Evolutionary conservation across 352 stramenopile species (phyloP).

Genomic region (Pythium oligandrum): DNA sequence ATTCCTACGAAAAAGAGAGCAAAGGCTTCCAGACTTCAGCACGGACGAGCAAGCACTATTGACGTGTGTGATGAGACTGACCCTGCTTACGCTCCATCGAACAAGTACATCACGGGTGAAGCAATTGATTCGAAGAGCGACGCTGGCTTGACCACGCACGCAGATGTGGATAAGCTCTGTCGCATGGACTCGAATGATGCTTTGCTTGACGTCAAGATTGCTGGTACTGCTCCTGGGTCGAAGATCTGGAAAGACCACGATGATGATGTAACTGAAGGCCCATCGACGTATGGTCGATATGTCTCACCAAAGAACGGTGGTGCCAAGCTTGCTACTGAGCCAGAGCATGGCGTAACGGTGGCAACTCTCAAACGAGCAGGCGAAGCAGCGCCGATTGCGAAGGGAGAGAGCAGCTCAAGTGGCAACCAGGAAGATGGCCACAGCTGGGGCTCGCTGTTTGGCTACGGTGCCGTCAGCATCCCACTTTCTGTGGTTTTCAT

Average conservation of each 20-base stretch:
- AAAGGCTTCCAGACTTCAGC: constrained; percentile 41
- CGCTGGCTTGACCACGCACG: constrained; percentile 15
- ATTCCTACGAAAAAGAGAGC: constrained; percentile 83
- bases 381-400: constrained; percentile 10
- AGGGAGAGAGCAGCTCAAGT: background rate
- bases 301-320: constrained; percentile 44
- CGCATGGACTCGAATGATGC: constrained; percentile 57
- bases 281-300: constrained; percentile 43
- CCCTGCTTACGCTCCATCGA: background rate
- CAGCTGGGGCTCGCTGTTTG: constrained; percentile 56
- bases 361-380: constrained; percentile 21
- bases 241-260: constrained; percentile 4
- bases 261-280: constrained; percentile 2
- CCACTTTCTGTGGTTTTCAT: constrained; percentile 55
- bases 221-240: constrained; percentile 2
- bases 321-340: background rate
- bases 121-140: constrained; percentile 30
- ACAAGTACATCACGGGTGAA: constrained; percentile 29
- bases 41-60: constrained; percentile 28
- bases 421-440: constrained; percentile 23
- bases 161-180: constrained; percentile 38
- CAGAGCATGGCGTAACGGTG: constrained; percentile 5
- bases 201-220: constrained; percentile 34
- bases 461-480: constrained; percentile 55
- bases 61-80: constrained; percentile 19